These are phyloP conservation scores for Colletotrichum euphorbiae DNA, from an alignment of 2,329 filamentous ascomycete species.

Conservation along the genomic window DNA sequence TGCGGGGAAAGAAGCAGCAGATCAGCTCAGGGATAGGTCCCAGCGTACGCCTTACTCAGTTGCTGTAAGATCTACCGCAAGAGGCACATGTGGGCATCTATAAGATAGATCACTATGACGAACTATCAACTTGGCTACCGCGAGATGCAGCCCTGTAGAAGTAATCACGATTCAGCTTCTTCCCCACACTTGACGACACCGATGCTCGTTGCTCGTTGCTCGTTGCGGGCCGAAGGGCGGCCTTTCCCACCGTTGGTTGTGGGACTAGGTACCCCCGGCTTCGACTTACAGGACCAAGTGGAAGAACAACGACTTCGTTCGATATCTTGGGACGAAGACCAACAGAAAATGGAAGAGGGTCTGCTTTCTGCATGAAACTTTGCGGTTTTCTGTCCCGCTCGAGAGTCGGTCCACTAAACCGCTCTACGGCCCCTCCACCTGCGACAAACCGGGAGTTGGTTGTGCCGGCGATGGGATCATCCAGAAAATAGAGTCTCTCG, in stretches of 20 bases:
- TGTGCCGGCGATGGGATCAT: slow-evolving; percentile 7
- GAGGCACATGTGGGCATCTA: neutral
- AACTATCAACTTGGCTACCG: neutral
- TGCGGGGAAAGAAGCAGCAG: neutral
- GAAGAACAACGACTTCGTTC: neutral
- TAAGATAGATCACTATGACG: slow-evolving; percentile 10
- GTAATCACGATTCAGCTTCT: neutral
- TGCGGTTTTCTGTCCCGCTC: slow-evolving; percentile 2
- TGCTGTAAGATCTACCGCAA: neutral
- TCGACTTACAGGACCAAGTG: neutral
- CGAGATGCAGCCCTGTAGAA: neutral
- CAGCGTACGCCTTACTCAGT: neutral
- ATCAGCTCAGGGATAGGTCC: neutral
- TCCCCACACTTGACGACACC: neutral
- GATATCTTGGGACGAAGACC: neutral
- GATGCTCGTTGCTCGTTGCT: neutral
- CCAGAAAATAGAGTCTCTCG: neutral
- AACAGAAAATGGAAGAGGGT: neutral
- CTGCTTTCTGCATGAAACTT: neutral
- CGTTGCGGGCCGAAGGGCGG: neutral
- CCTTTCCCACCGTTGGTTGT: neutral
- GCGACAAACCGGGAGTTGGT: slow-evolving; percentile 1
- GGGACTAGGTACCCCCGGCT: neutral
- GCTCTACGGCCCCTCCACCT: slow-evolving; percentile 4
- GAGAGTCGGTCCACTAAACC: neutral